Evolutionary conservation across 495 filamentous ascomycete genomes (phyloP), one percentile per base, ranked within the genome.

Genomic region (Chaetomium fimeti): DNA sequence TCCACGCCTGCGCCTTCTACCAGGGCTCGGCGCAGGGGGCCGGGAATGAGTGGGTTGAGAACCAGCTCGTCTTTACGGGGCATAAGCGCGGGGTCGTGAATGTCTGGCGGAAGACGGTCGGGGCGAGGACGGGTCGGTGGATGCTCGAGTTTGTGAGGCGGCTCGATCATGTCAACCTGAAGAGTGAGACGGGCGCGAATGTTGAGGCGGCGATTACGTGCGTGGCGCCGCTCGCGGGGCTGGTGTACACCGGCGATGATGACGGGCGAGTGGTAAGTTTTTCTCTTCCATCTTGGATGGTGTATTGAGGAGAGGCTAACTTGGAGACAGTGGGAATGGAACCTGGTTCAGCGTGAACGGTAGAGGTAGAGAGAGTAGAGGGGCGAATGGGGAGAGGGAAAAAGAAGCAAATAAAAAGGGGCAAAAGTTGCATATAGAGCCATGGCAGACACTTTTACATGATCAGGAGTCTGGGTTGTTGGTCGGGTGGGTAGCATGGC

Each of bases 221-320:
- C 66, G 90, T 98, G 59, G 80, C 91, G 54, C 91, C 94, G 15
- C 89, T 92, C 81, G 84, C 89, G 66, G 85, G 87, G 65, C 83
- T 88, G 60, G 89, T 98, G 15, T 97, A 97, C 76, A 96, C 93
- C 0, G 93, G 94, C 9, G 93, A 97, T 78, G 93, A 96, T 63
- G 86, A 88, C 48, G 93, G 93, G 49, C 78, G 88, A 78, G 93
- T 97, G 72, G 81, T 84, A 67, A 78, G 81, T 81, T 60, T 69
- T 49, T 40, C 22, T 18, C 59, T 66, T 32, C 45, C 7, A 0
- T 51, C 24, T 13, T 9, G 43, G 43, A 1, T 45, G 51, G 25
- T 32, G 27, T 20, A 5, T n/a, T 22, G 56, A 22, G 1, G 43
- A 32, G 27, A 9, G 76, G 68, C 68, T 74, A 70, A 76, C 65